Percentiles rank a stretch among this genome's conserved stretches.
phyloP scores from a whole-genome alignment of 164 flowering plant species.

The Annona squamosa region DNA sequence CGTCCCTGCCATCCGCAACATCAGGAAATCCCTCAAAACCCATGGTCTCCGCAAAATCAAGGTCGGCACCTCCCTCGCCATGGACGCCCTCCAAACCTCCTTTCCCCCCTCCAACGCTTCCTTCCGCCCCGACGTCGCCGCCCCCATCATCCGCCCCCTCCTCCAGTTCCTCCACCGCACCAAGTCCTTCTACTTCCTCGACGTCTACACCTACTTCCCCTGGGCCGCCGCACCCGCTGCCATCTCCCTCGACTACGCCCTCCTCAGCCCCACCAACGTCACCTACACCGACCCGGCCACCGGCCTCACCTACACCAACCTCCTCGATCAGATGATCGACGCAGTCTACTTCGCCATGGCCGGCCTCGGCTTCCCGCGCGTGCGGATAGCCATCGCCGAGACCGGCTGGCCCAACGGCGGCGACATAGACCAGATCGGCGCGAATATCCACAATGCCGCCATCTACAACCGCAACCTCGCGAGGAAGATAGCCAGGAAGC shows the following conservation, averaged over 20 bases:
- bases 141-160: conserved; percentile 50
- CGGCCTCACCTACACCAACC: conserved; percentile 45
- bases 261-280: conserved; percentile 25
- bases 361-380: conserved; percentile 42
- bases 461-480: conserved; percentile 72
- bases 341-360: conserved; percentile 61
- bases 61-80: conserved; percentile 72
- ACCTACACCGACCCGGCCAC: conserved; percentile 56
- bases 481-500: conserved; percentile 34
- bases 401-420: conserved; percentile 93
- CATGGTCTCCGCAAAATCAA: conserved; percentile 44
- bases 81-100: conserved; percentile 61
- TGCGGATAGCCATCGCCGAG: conserved; percentile 56
- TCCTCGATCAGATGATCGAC: conserved; percentile 89
- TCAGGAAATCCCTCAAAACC: conserved; percentile 39
- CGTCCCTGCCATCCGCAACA: conserved; percentile 63
- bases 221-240: conserved; percentile 47
- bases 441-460: conserved; percentile 77
- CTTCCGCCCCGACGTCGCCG: conserved; percentile 59
- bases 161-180: conserved; percentile 70
- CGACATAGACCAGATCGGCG: conserved; percentile 70
- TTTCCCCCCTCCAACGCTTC: conserved; percentile 83
- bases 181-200: conserved; percentile 72
- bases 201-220: conserved; percentile 73
- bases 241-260: conserved; percentile 63